Base-by-base conservation (phyloP, 2,329 filamentous ascomycete species). In the Penicillium hesseltinei region DNA sequence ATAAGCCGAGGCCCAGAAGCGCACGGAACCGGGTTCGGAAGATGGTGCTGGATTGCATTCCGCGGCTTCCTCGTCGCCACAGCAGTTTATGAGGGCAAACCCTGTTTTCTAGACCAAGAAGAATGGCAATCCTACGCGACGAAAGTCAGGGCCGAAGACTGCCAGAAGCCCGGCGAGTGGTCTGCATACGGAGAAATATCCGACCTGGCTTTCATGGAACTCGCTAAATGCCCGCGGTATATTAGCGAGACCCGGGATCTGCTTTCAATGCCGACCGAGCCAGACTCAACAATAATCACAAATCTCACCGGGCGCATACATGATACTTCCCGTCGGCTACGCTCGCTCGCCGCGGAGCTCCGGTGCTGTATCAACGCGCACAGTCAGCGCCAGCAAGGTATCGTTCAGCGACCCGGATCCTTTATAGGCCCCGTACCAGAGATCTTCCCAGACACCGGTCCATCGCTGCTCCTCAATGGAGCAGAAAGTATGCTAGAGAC, bases 31-130 rank as follows among this genome's bases (percentile, higher is more conserved):
- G 73, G 71, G 1, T 66, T 76, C 42, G 72, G 70, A 23, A 66
- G 69, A 19, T 68, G 67, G n/a, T 70, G 73, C 38, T 76, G 69
- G 57, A 65, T 74, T 21, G 70, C 72, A 0, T 76, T 74, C 61
- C 69, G 75, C 7, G 72, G 73, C 3, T 73, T 75, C 25, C 63
- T 76, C 21, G 61, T 76, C 11, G 70, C 73, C 6, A 68, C 71
- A 3, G 70, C 74, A 0, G 65, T 74, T 9, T 66, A 71, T 21
- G 61, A 70, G 39, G 69, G 69, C 8, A 65, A 68, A 10, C 63
- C 70, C 5, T 77, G 74, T 44, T 76, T 77, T 35, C 64, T 77
- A 3, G 69, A 69, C 29, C 58, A 69, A 39, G 64, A 69, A 0
- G 69, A 70, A 8, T 77, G 74, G 75, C 59, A 69, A 33, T 54